These are phyloP conservation scores for Carex cristatella DNA, from an alignment of 176 grass and related monocot genomes.

Conservation along the genomic window DNA sequence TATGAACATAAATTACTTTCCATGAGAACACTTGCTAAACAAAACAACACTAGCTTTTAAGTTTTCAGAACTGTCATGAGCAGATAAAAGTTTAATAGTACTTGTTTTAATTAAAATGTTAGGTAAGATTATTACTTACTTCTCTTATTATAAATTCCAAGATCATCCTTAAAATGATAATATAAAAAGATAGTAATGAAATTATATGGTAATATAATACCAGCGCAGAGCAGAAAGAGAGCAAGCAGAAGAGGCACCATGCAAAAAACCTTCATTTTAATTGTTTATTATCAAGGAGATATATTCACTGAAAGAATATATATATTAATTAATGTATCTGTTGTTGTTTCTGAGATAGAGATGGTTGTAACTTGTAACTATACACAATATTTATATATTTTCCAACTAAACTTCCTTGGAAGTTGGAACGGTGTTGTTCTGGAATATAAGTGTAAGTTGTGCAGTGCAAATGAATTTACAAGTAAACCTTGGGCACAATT, in stretches of 20 bases:
- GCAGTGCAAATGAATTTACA: conserved; percentile 33
- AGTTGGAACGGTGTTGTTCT: not conserved
- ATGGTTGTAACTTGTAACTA: not conserved
- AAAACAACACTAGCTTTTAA: too few species aligned
- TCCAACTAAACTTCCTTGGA: not conserved
- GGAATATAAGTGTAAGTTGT: conserved; percentile 32
- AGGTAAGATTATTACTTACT: too few species aligned
- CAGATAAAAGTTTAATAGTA: too few species aligned
- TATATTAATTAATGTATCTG: not conserved
- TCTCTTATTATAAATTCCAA: not conserved
- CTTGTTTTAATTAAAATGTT: too few species aligned
- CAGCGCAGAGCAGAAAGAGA: not conserved
- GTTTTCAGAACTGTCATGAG: too few species aligned
- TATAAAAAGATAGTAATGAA: too few species aligned
- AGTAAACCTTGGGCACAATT: not conserved
- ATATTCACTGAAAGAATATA: not conserved
- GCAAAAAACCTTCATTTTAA: conserved; percentile 1
- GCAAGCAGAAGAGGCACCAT: not conserved
- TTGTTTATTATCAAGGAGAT: not conserved
- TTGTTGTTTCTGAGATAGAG: not conserved
- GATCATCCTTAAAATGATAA: not conserved
- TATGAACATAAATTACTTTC: too few species aligned
- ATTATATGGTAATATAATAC: not conserved
- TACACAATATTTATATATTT: not conserved
- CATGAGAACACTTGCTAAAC: too few species aligned